Evolutionary conservation across 2,329 filamentous ascomycete genomes (phyloP).

Genomic region (Fonsecaea erecta): DNA sequence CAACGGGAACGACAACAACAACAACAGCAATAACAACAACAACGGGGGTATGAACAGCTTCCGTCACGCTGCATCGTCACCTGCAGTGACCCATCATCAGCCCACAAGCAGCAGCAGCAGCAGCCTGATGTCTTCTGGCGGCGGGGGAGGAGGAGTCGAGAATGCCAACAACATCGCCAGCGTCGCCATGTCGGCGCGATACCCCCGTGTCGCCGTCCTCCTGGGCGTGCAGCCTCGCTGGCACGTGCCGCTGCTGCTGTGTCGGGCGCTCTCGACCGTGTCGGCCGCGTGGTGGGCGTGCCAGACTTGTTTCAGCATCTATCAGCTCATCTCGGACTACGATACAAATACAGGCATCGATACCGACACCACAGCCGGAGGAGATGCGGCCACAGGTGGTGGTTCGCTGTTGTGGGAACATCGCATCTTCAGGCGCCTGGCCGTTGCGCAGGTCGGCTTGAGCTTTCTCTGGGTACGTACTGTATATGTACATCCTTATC

Average conservation of each 20-base stretch:
- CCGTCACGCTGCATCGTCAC: background rate
- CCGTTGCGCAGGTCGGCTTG: slow-evolving; percentile 33
- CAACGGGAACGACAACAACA: background rate
- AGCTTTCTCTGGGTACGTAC: slow-evolving; percentile 40
- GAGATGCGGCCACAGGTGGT: background rate
- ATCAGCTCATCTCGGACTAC: slow-evolving; percentile 49
- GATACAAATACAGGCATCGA: too few species aligned
- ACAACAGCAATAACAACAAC: too few species aligned
- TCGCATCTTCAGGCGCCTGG: slow-evolving; percentile 21
- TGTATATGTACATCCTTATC: too few species aligned
- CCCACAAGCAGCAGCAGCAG: too few species aligned
- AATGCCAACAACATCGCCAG: slow-evolving; percentile 12
- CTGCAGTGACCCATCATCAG: background rate
- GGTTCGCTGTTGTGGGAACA: slow-evolving; percentile 50
- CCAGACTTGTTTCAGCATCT: slow-evolving; percentile 62
- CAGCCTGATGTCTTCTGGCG: background rate
- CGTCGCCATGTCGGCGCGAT: slow-evolving; percentile 52
- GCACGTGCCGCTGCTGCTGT: slow-evolving; percentile 73
- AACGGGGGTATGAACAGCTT: background rate
- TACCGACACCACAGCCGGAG: too few species aligned
- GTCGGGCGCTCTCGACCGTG: slow-evolving; percentile 71
- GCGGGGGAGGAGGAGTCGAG: background rate
- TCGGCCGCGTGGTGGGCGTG: slow-evolving; percentile 74
- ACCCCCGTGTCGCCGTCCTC: slow-evolving; percentile 77
- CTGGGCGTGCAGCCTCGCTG: slow-evolving; percentile 73